Evolutionary conservation across 768 basidiomycete species (phyloP).

Genomic region (Wakefieldia striispora): DNA sequence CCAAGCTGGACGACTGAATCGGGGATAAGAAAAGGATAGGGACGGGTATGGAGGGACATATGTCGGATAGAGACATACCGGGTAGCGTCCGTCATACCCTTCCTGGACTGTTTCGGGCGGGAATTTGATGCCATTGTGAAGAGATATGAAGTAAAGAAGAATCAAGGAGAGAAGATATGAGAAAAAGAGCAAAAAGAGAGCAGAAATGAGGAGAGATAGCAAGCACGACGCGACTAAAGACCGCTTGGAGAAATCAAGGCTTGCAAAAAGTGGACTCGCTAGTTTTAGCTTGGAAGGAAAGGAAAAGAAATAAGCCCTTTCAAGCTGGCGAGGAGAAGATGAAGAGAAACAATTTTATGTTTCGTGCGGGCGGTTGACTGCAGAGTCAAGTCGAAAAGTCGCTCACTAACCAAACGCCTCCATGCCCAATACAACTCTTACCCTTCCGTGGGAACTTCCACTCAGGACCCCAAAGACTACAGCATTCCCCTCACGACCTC

Average conservation of each 20-base stretch:
- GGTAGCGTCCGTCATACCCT: constrained; percentile 54
- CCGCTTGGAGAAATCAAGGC: constrained; percentile 23
- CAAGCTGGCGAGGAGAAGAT: constrained; percentile 25
- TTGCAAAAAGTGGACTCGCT: constrained; percentile 19
- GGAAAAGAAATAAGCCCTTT: constrained; percentile 18
- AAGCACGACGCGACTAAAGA: constrained; percentile 32
- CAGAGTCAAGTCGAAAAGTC: constrained; percentile 30
- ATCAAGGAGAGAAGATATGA: constrained; percentile 30
- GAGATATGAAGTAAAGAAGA: constrained; percentile 22
- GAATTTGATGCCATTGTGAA: constrained; percentile 59
- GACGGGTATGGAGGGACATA: constrained; percentile 12
- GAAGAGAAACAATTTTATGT: constrained; percentile 28
- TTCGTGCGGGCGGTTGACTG: constrained; percentile 28
- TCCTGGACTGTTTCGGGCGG: constrained; percentile 62
- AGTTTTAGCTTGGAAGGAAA: constrained; percentile 18
- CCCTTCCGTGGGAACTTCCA: constrained; percentile 31
- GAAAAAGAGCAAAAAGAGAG: constrained; percentile 27
- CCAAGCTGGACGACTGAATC: constrained; percentile 55
- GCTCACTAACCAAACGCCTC: constrained; percentile 27
- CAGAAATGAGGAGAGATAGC: constrained; percentile 37
- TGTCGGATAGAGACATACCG: constrained; percentile 43
- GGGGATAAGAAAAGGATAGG: constrained; percentile 6
- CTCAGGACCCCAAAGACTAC: constrained; percentile 23
- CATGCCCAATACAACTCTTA: constrained; percentile 26
- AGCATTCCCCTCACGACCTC: background rate